Conservation (phyloP, 2,329 filamentous ascomycete species). For the Verticillium longisporum region DNA sequence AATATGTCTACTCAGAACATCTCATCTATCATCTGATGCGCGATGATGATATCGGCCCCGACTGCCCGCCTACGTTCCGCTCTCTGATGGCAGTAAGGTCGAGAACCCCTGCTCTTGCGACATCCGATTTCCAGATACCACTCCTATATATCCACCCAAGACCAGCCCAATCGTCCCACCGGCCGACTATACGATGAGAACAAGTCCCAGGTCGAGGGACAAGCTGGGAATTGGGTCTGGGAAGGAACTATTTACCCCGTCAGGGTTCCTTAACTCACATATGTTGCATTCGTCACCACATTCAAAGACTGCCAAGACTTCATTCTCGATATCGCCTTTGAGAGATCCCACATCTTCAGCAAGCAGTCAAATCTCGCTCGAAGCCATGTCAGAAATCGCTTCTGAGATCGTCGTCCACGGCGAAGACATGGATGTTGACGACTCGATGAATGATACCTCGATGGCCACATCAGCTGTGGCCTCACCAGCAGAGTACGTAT, state of each 20-base stretch:
- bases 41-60: background rate
- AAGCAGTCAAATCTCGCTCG: slow-evolving; percentile 22
- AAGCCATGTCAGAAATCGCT: slow-evolving; percentile 26
- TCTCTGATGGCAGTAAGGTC: slow-evolving; percentile 5
- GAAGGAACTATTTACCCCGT: slow-evolving; percentile 14
- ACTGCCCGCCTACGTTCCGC: background rate
- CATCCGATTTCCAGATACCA: slow-evolving; percentile 3
- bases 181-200: slow-evolving; percentile 10
- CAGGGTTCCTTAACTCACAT: slow-evolving; percentile 16
- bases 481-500: slow-evolving; percentile 8
- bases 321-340: slow-evolving; percentile 20
- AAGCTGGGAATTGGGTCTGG: slow-evolving; percentile 14
- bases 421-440: slow-evolving; percentile 28
- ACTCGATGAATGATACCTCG: slow-evolving; percentile 11
- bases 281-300: slow-evolving; percentile 15
- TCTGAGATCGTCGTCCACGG: slow-evolving; percentile 39
- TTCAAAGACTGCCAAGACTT: slow-evolving; percentile 17
- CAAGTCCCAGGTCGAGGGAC: slow-evolving; percentile 8
- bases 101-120: background rate
- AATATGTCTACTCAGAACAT: background rate
- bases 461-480: slow-evolving; percentile 5
- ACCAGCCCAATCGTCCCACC: slow-evolving; percentile 3
- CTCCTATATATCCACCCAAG: slow-evolving; percentile 6
- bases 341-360: slow-evolving; percentile 11
- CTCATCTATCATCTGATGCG: background rate